Conservation (phyloP, 768 basidiomycete species). For the Suillus occidentalis region DNA sequence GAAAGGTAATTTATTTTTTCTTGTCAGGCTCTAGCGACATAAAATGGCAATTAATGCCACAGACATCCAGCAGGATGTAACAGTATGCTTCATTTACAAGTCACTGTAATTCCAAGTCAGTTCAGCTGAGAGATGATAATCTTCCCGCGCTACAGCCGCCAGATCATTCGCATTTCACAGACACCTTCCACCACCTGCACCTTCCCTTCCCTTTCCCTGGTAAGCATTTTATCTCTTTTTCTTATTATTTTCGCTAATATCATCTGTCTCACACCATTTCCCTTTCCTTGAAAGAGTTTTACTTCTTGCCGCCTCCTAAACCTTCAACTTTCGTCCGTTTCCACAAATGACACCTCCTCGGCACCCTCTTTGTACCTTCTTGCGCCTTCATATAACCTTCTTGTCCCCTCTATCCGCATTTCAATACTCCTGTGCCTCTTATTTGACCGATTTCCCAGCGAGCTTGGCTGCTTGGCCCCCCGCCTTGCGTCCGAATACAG, state of each 20-base stretch:
- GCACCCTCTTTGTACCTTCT: background rate
- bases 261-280: background rate
- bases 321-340: background rate
- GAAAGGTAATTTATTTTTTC: no score
- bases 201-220: background rate
- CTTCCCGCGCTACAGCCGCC: background rate
- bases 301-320: background rate
- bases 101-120: background rate
- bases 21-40: background rate
- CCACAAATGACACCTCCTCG: background rate
- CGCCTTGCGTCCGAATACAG: conserved; percentile 63
- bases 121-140: background rate
- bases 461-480: conserved; percentile 45
- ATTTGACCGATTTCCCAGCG: conserved; percentile 2
- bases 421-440: background rate
- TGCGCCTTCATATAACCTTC: background rate
- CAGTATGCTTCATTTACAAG: background rate
- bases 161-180: background rate
- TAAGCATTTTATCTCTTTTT: background rate
- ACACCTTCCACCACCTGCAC: background rate
- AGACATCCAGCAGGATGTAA: background rate
- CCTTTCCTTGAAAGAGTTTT: background rate
- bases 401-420: background rate
- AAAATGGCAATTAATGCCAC: background rate
- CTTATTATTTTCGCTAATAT: background rate